Evolutionary conservation across 1,284 basidiomycete species (phyloP).

Genomic region (Ganoderma meredithae): DNA sequence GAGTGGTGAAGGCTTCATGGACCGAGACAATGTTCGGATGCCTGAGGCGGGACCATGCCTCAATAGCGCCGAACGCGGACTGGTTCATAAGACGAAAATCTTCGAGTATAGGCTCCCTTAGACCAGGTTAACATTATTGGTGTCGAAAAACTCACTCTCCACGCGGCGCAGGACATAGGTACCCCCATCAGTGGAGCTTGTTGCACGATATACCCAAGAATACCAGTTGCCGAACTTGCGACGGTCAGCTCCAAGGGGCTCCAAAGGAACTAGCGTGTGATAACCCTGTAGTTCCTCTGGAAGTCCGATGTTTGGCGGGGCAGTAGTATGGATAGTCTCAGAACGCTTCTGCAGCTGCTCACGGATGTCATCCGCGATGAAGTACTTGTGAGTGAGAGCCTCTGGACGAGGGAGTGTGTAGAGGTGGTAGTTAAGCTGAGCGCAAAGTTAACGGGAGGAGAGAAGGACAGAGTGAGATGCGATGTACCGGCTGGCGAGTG

Average conservation of each 20-base stretch:
- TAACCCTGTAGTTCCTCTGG: slow-evolving; percentile 94
- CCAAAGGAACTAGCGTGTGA: slow-evolving; percentile 86
- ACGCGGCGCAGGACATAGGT: slow-evolving; percentile 84
- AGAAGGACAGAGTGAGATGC: background rate
- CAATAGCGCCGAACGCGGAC: slow-evolving; percentile 83
- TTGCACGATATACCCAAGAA: slow-evolving; percentile 86
- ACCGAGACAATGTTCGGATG: slow-evolving; percentile 91
- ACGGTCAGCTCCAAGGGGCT: slow-evolving; percentile 60
- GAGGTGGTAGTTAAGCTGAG: slow-evolving; percentile 89
- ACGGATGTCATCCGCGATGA: slow-evolving; percentile 78
- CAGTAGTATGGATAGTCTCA: slow-evolving; percentile 69
- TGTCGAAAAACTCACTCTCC: slow-evolving; percentile 71
- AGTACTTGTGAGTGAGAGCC: slow-evolving; percentile 62
- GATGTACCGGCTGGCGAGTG: slow-evolving; percentile 72
- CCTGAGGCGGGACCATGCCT: slow-evolving; percentile 86
- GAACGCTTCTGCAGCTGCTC: slow-evolving; percentile 84
- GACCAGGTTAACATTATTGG: background rate
- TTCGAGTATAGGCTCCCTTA: slow-evolving; percentile 43
- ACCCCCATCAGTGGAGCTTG: slow-evolving; percentile 80
- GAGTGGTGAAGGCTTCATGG: slow-evolving; percentile 95
- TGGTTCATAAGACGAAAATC: slow-evolving; percentile 88
- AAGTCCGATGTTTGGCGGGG: slow-evolving; percentile 60
- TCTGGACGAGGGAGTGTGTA: slow-evolving; percentile 75
- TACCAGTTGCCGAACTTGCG: slow-evolving; percentile 82
- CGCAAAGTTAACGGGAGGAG: slow-evolving; percentile 7